Conservation (phyloP, 176 grass and related monocot genomes). For the Triticum timopheevii region DNA sequence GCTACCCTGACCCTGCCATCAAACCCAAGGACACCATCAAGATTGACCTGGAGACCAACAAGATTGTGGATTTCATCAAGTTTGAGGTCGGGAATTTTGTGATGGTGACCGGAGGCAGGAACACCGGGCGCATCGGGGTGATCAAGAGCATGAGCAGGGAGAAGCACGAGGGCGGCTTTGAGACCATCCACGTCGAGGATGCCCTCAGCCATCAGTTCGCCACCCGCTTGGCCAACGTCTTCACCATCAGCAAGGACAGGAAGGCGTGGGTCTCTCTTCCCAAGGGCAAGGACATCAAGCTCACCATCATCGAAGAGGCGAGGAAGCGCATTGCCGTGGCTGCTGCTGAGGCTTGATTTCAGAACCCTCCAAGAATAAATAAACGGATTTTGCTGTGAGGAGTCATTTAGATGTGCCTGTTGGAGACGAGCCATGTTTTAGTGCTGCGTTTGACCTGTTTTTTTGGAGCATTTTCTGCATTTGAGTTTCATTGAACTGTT, state of each 20-base stretch:
- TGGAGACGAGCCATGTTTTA: neutral
- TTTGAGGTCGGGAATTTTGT: constrained; percentile 58
- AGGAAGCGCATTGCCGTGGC: neutral
- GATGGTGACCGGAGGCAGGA: constrained; percentile 71
- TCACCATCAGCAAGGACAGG: constrained; percentile 63
- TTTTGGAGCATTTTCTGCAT: too few species aligned
- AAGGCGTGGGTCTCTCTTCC: constrained; percentile 63
- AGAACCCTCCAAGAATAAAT: neutral
- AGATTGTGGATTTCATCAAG: constrained; percentile 70
- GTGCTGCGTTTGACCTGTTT: neutral
- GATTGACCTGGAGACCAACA: constrained; percentile 58
- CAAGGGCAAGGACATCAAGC: constrained; percentile 69
- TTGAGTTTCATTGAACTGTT: neutral
- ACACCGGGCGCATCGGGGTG: constrained; percentile 62
- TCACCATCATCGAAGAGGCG: constrained; percentile 16
- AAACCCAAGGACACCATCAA: constrained; percentile 74
- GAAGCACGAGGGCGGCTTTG: constrained; percentile 72
- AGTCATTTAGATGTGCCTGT: neutral
- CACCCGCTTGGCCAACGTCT: constrained; percentile 55
- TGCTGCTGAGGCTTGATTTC: neutral
- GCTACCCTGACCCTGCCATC: constrained; percentile 64
- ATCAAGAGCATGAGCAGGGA: constrained; percentile 55
- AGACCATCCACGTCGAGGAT: constrained; percentile 71
- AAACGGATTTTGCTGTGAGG: neutral
- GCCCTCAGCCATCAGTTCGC: constrained; percentile 56